These are phyloP conservation scores for Magnolia sinica DNA, from an alignment of 164 flowering plant genomes.

Conservation along the genomic window DNA sequence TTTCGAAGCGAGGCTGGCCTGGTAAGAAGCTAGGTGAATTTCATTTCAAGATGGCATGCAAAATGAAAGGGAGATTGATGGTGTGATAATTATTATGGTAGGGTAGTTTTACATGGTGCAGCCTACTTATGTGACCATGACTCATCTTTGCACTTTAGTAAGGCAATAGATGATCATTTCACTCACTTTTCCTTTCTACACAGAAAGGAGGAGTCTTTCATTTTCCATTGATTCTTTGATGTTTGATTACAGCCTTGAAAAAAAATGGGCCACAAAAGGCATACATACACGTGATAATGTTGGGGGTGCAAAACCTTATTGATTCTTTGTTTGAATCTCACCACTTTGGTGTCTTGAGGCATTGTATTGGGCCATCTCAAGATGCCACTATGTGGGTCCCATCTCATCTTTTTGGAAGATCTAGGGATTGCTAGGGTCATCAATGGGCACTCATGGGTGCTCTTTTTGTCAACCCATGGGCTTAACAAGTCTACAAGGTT, in stretches of 20 bases:
- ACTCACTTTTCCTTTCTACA: background rate
- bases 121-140: slow-evolving; percentile 8
- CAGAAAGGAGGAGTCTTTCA: background rate
- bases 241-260: background rate
- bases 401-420: background rate
- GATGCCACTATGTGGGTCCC: background rate
- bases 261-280: background rate
- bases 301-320: background rate
- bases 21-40: background rate
- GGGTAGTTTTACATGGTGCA: background rate
- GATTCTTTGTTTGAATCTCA: background rate
- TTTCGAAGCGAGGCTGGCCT: too few relatives aligned
- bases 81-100: slow-evolving; percentile 1
- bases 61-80: background rate
- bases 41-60: background rate
- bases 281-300: background rate
- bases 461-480: background rate
- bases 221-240: background rate
- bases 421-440: background rate
- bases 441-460: background rate
- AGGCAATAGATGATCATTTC: slow-evolving; percentile 4
- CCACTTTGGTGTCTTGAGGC: background rate
- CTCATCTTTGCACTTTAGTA: slow-evolving; percentile 9
- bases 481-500: background rate
- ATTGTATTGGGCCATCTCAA: background rate